Conservation (phyloP, 176 grass and related monocot genomes). For the Aechmea fasciata region DNA sequence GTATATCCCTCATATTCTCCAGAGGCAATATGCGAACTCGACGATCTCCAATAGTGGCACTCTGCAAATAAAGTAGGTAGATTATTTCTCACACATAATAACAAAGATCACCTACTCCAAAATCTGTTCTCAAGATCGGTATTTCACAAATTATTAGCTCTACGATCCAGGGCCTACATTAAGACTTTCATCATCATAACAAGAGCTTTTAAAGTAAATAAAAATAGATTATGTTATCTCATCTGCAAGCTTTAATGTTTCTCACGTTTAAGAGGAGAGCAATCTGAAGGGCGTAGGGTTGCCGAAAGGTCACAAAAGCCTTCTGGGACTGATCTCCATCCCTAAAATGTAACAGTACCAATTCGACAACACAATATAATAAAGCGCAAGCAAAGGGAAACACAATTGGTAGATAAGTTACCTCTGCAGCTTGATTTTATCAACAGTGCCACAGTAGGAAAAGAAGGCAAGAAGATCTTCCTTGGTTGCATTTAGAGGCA, state of each 20-base stretch:
- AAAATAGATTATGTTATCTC: neutral
- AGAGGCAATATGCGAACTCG: neutral
- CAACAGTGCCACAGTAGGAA: slow-evolving; percentile 26
- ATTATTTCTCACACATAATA: neutral
- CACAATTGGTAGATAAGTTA: slow-evolving; percentile 1
- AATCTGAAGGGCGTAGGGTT: slow-evolving; percentile 29
- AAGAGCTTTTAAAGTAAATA: neutral
- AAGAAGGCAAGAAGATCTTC: slow-evolving; percentile 25
- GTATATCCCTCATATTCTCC: neutral
- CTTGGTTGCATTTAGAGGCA: slow-evolving; percentile 28
- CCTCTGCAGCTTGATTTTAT: slow-evolving; percentile 23
- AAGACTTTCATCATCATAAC: neutral
- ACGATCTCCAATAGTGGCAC: neutral
- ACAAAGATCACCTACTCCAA: neutral
- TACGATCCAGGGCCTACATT: no score
- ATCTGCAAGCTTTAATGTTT: neutral
- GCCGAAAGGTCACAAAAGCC: slow-evolving; percentile 22
- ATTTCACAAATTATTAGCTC: no score
- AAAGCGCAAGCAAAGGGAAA: neutral
- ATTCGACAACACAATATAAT: neutral
- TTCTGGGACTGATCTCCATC: slow-evolving; percentile 12
- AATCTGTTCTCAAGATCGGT: neutral
- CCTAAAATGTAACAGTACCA: neutral
- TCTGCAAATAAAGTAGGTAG: slow-evolving; percentile 1
- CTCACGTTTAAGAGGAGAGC: slow-evolving; percentile 33